Conservation (phyloP, 371 early-diverging fungal genomes). For the Smittium mucronatum region DNA sequence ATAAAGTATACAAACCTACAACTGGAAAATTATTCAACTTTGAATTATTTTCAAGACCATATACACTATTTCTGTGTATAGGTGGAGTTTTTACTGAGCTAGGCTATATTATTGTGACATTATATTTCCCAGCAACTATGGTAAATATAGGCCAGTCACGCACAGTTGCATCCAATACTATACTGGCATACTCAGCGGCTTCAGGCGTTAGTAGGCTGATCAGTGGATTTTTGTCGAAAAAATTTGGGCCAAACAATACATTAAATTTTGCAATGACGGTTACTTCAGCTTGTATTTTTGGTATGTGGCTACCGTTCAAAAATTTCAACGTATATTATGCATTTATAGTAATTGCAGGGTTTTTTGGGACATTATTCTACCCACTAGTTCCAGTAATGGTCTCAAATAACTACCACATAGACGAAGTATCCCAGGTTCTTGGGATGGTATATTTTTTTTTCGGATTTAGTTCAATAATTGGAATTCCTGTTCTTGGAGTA, state of each 20-base stretch:
- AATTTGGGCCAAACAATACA: conserved; percentile 44
- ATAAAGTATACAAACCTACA: conserved; percentile 11
- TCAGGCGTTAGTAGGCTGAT: conserved; percentile 52
- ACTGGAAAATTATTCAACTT: conserved; percentile 33
- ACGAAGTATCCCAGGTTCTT: conserved; percentile 19
- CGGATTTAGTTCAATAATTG: conserved; percentile 16
- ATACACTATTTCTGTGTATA: neutral
- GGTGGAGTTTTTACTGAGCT: neutral
- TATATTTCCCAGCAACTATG: neutral
- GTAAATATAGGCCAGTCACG: neutral
- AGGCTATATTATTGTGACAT: neutral
- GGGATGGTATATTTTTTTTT: conserved; percentile 23
- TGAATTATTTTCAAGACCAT: conserved; percentile 29
- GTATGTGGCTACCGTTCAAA: conserved; percentile 14
- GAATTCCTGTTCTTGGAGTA: conserved; percentile 21
- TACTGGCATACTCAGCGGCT: conserved; percentile 40
- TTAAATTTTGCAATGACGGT: conserved; percentile 26
- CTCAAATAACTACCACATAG: conserved; percentile 25
- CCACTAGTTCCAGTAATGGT: conserved; percentile 33
- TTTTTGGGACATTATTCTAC: conserved; percentile 34
- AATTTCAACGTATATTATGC: conserved; percentile 29
- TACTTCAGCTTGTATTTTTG: neutral
- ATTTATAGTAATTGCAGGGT: conserved; percentile 29
- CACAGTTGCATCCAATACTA: conserved; percentile 29
- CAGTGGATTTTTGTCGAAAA: conserved; percentile 45